A percentile compares a stretch with the other conserved stretches of the same genome.
These are phyloP conservation scores for Cladosporium sp. DNA, from an alignment of 2,329 filamentous ascomycete species.

Conservation along the genomic window DNA sequence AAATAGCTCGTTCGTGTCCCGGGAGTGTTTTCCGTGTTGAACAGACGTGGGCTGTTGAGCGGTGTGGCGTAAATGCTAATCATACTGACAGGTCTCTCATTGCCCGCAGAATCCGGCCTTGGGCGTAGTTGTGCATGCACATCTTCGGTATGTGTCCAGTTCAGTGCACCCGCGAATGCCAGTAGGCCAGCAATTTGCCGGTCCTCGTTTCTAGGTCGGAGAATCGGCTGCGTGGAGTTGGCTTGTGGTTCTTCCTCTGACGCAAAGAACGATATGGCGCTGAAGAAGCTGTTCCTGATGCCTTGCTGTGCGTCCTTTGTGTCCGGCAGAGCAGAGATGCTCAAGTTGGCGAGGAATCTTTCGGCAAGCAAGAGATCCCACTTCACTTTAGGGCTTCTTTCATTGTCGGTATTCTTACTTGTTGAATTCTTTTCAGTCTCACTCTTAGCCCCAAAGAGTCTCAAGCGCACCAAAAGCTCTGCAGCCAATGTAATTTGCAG, in stretches of 20 bases:
- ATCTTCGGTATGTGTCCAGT: constrained; percentile 41
- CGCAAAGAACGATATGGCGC: constrained; percentile 23
- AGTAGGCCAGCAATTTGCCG: constrained; percentile 47
- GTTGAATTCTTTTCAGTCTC: not conserved
- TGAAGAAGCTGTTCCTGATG: constrained; percentile 22
- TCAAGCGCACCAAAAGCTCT: constrained; percentile 51
- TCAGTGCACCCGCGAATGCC: constrained; percentile 46
- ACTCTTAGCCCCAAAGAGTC: constrained; percentile 31
- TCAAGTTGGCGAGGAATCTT: constrained; percentile 45
- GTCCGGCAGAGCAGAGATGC: constrained; percentile 32
- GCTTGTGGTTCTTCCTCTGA: constrained; percentile 19
- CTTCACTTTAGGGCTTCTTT: constrained; percentile 39
- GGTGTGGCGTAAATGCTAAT: constrained; percentile 19
- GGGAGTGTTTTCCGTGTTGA: not conserved
- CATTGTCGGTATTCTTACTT: not conserved
- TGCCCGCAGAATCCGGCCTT: not conserved
- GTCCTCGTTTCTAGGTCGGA: constrained; percentile 34
- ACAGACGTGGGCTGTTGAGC: constrained; percentile 18
- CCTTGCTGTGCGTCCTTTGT: constrained; percentile 2
- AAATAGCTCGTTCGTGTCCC: constrained; percentile 11
- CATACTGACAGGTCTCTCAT: constrained; percentile 13
- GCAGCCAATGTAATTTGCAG: constrained; percentile 52
- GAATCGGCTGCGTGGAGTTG: constrained; percentile 19
- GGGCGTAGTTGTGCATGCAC: constrained; percentile 9
- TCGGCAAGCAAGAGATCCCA: constrained; percentile 54